A percentile compares a stretch with the other conserved stretches of the same genome.
These are phyloP conservation scores for Zygosaccharomyces siamensis DNA, from an alignment of 805 yeast species.

Conservation along the genomic window DNA sequence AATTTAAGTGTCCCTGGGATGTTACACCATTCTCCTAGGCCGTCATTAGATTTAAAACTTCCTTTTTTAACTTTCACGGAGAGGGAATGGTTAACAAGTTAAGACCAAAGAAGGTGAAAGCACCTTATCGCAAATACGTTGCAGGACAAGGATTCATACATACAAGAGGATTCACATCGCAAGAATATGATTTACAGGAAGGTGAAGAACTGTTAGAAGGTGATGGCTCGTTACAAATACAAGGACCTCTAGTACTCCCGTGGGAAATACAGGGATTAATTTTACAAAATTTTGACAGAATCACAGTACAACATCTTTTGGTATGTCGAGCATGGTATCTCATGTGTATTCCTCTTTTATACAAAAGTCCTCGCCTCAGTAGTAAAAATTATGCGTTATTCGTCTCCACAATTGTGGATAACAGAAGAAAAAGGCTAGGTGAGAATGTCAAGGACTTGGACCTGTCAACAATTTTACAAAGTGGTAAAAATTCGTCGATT, in stretches of 20 bases:
- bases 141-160: constrained; percentile 39
- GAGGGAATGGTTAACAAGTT: constrained; percentile 73
- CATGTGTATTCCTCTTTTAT: constrained; percentile 59
- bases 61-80: constrained; percentile 1
- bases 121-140: constrained; percentile 74
- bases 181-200: constrained; percentile 17
- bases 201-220: constrained; percentile 21
- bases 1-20: constrained; percentile 4
- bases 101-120: constrained; percentile 76
- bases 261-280: constrained; percentile 46
- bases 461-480: constrained; percentile 73
- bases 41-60: background rate
- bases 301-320: constrained; percentile 43
- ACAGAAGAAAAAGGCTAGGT: constrained; percentile 48
- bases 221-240: constrained; percentile 33
- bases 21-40: constrained; percentile 4
- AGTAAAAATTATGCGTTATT: constrained; percentile 67
- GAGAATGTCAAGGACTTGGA: constrained; percentile 61
- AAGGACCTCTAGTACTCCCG: constrained; percentile 35
- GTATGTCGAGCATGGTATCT: constrained; percentile 59
- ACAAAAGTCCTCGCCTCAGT: constrained; percentile 55
- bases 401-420: constrained; percentile 58
- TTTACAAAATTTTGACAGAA: constrained; percentile 22
- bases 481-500: constrained; percentile 87
- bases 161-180: constrained; percentile 39